These are phyloP conservation scores for Termitomyces sp. DNA, from an alignment of 768 basidiomycete genomes.

Conservation along the genomic window DNA sequence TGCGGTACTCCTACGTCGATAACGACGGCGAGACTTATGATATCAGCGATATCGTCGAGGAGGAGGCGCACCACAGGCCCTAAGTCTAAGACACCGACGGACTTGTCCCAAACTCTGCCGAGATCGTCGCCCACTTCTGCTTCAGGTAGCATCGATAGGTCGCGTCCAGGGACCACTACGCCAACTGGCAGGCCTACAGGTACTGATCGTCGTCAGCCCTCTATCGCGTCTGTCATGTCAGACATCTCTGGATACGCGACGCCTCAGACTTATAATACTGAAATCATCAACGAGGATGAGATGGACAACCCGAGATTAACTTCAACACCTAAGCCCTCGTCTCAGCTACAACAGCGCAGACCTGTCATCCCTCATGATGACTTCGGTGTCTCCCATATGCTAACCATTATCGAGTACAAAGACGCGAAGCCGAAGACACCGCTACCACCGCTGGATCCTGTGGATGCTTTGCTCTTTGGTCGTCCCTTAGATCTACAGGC, in stretches of 20 bases:
- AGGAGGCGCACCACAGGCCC: conserved; percentile 52
- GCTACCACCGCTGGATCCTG: conserved; percentile 48
- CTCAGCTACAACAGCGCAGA: conserved; percentile 35
- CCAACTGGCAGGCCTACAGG: conserved; percentile 31
- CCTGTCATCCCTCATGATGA: conserved; percentile 70
- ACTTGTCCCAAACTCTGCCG: conserved; percentile 9
- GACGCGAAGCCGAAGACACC: conserved; percentile 38
- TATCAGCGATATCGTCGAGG: conserved; percentile 90
- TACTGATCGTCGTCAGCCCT: conserved; percentile 54
- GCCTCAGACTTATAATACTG: conserved; percentile 21
- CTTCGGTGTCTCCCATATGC: conserved; percentile 84
- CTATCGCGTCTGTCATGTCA: conserved; percentile 75
- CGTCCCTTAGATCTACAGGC: conserved; percentile 54
- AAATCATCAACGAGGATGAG: conserved; percentile 21
- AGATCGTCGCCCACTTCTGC: conserved; percentile 15
- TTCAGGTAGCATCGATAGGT: conserved; percentile 7
- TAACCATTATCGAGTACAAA: conserved; percentile 79
- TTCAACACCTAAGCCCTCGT: conserved; percentile 29
- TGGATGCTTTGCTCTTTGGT: conserved; percentile 76
- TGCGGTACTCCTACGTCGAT: conserved; percentile 94
- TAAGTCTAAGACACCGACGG: conserved; percentile 19
- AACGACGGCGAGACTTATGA: conserved; percentile 89
- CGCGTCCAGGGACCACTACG: conserved; percentile 32
- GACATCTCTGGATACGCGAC: conserved; percentile 56
- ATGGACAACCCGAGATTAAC: conserved; percentile 25